Percentiles rank a stretch among this genome's conserved stretches.
phyloP scores from a whole-genome alignment of 179 eudicot species.

The Drosera spatulata region DNA sequence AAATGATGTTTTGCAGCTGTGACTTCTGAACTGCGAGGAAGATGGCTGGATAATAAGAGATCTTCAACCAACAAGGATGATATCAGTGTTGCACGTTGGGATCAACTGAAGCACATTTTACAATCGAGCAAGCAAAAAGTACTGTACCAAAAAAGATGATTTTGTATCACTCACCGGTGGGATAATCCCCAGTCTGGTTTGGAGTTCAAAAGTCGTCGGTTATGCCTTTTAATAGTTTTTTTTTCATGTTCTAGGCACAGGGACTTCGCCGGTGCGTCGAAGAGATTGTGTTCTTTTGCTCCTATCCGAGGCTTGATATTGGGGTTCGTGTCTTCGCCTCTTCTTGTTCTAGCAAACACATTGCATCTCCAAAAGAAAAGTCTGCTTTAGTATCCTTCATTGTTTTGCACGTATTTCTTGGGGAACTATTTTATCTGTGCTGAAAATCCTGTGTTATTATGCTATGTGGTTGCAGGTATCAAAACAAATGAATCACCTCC shows the following conservation, averaged over 20 bases:
- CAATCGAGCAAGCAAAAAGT: conserved; percentile 81
- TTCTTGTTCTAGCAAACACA: not conserved
- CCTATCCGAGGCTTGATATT: conserved; percentile 93
- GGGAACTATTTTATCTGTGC: no score
- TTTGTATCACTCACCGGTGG: no score
- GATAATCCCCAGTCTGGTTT: no score
- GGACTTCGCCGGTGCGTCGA: conserved; percentile 70
- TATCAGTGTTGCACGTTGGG: conserved; percentile 56
- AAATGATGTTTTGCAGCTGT: conserved; percentile 34
- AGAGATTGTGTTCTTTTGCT: conserved; percentile 69
- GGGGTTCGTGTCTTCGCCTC: conserved; percentile 40
- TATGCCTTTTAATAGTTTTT: no score
- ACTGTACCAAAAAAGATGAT: not conserved
- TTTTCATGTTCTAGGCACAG: conserved; percentile 33
- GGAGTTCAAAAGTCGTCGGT: no score
- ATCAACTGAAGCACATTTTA: conserved; percentile 55
- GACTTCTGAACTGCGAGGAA: conserved; percentile 65
- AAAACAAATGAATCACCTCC: conserved; percentile 88
- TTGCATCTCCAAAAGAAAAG: not conserved
- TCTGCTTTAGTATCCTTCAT: not conserved
- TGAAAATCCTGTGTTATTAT: not conserved
- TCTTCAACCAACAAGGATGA: conserved; percentile 46
- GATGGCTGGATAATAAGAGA: conserved; percentile 67
- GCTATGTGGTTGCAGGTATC: conserved; percentile 51
- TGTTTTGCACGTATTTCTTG: not conserved